Evolutionary conservation across 202 grass and related monocot species (phyloP), one percentile per base, ranked within the genome.

Genomic region (Setaria italica): DNA sequence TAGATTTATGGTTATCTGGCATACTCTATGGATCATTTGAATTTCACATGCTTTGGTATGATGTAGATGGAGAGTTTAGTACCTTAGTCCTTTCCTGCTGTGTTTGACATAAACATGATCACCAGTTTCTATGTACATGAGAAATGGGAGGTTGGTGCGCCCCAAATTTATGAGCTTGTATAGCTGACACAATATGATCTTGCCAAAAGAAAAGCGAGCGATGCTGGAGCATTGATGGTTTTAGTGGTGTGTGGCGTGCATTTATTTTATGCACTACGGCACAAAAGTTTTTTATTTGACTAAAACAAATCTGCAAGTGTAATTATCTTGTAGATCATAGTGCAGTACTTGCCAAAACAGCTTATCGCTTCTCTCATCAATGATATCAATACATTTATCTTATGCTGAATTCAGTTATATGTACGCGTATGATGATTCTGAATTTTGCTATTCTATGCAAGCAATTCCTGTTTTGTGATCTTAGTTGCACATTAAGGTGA

Each of bases 11-110:
- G 12, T 55, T 62, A 39, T 62, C 25, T 77, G 1, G 32, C 76
- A 82, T 50, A 42, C 77, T 66, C 56, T 76, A 69, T 32, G 2
- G 3, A 60, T 82, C 60, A 49, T 80, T 62, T 4, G 1, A 11
- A 35, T 46, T 82, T 47, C 57, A 32, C 55, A 49, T 78, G 73
- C 55, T 59, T 47, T 63, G 14, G 6, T 79, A 12, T 17, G 30
- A 11, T 53, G 32, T 67, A 80, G 3, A 11, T 55, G 63, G 19
- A 69, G 33, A 42, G 46, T 68, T 25, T 76, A 58, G 10, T 59
- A 25, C 42, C 53, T 42, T 59, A 25, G 19, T 42, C 73, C 2
- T 42, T 57, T 76, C 10, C 11, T 42, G 10, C 13, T 59, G 0
- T 41, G 34, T 42, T 59, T 11, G 48, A 53, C 21, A 12, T 56